These are phyloP conservation scores for Penicillium sp. DNA, from an alignment of 2,329 filamentous ascomycete genomes.

Conservation along the genomic window DNA sequence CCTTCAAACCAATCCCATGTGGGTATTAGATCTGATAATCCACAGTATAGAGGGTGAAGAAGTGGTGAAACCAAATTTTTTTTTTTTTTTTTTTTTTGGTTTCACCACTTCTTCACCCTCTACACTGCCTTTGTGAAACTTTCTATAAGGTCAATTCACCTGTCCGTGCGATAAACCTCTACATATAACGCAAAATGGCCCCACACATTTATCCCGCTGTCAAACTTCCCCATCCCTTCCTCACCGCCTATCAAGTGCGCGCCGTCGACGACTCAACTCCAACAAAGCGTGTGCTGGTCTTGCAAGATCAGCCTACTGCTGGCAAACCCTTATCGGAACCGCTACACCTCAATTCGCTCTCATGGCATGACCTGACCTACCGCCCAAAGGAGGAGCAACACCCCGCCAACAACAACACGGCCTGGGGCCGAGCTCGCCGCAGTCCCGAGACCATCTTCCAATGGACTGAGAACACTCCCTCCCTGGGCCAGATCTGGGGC, in stretches of 20 bases:
- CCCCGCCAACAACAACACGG: slow-evolving; percentile 25
- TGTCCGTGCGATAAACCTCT: neutral
- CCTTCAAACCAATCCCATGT: neutral
- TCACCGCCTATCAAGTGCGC: slow-evolving; percentile 45
- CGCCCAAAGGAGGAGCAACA: slow-evolving; percentile 17
- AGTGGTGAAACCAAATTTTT: no score
- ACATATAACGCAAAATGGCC: neutral
- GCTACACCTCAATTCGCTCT: slow-evolving; percentile 40
- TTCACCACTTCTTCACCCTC: neutral
- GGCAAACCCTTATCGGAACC: slow-evolving; percentile 37
- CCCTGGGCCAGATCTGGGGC: slow-evolving; percentile 50
- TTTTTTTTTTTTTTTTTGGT: neutral
- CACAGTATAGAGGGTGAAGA: no score
- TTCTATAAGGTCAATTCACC: neutral
- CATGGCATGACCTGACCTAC: slow-evolving; percentile 38
- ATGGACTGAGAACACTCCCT: slow-evolving; percentile 41
- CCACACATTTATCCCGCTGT: slow-evolving; percentile 35
- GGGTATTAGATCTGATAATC: neutral
- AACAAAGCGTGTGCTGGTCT: slow-evolving; percentile 30
- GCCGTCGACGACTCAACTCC: slow-evolving; percentile 28
- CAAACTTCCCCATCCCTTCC: slow-evolving; percentile 49
- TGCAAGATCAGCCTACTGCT: slow-evolving; percentile 32
- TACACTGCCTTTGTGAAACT: neutral
- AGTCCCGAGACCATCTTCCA: slow-evolving; percentile 44
- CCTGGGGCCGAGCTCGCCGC: slow-evolving; percentile 48